Evolutionary conservation across 2,329 filamentous ascomycete species (phyloP).

Genomic region (Cadophora malorum): DNA sequence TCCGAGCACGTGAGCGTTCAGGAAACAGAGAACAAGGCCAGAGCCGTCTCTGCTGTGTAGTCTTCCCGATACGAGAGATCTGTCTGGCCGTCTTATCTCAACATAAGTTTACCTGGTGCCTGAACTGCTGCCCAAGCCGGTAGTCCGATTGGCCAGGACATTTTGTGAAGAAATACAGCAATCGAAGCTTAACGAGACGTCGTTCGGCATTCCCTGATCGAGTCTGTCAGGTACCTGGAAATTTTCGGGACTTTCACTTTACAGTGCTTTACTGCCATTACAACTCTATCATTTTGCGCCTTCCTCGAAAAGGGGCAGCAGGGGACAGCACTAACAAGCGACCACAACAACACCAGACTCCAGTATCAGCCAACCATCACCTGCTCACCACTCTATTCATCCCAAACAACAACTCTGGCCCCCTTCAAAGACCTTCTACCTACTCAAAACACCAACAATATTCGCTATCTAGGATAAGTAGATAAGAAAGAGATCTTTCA

Average conservation of each 20-base stretch:
- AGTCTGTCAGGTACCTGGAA: background rate
- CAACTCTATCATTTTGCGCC: background rate
- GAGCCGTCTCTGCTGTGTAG: background rate
- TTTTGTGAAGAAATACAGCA: background rate
- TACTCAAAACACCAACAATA: background rate
- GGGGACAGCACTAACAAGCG: too few species aligned
- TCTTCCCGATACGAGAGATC: too few species aligned
- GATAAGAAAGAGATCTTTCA: too few species aligned
- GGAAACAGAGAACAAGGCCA: background rate
- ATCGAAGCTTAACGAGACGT: background rate
- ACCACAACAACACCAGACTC: conserved; percentile 8
- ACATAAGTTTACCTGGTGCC: background rate
- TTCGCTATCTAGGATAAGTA: too few species aligned
- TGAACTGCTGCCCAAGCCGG: background rate
- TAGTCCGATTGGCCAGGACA: background rate
- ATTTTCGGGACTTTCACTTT: background rate
- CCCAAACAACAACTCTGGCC: too few species aligned
- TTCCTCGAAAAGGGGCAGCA: background rate
- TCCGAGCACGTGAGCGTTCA: conserved; percentile 23
- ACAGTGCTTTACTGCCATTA: too few species aligned
- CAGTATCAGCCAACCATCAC: background rate
- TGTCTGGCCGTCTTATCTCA: background rate
- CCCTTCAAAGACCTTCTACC: background rate
- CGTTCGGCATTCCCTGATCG: background rate
- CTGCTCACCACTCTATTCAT: background rate